Conservation (phyloP, 2,329 filamentous ascomycete genomes). For the Spiromastix sp. region DNA sequence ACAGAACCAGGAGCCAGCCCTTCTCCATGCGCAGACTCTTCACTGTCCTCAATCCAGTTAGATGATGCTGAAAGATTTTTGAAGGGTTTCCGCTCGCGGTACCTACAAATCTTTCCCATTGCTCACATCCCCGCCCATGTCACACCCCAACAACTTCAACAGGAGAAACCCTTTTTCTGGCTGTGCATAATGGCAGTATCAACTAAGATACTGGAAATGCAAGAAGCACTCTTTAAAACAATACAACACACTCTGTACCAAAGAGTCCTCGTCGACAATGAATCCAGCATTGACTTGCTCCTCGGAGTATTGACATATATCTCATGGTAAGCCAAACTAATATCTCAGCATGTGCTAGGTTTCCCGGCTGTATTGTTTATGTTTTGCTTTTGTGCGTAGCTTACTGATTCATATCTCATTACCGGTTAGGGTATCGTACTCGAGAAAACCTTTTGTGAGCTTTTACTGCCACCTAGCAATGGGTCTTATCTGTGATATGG, state of each 20-base stretch:
- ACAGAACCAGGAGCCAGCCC: background rate
- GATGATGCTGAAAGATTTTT: background rate
- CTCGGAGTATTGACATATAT: background rate
- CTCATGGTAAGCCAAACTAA: background rate
- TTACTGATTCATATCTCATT: background rate
- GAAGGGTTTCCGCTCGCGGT: background rate
- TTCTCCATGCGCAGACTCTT: background rate
- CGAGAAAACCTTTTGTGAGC: constrained; percentile 13
- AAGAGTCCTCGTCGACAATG: background rate
- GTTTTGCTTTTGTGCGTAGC: background rate
- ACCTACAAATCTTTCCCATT: constrained; percentile 21
- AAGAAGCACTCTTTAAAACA: constrained; percentile 7
- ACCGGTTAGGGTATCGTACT: background rate
- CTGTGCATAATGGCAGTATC: constrained; percentile 27
- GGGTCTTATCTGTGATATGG: constrained; percentile 16
- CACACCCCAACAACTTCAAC: constrained; percentile 19
- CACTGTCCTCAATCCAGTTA: background rate
- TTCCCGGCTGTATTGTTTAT: too few species aligned
- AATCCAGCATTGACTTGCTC: background rate
- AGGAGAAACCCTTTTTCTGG: constrained; percentile 30
- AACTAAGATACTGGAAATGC: constrained; percentile 14
- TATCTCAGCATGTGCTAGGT: too few species aligned
- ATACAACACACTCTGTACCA: background rate
- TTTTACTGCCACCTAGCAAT: constrained; percentile 15
- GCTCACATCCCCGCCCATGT: constrained; percentile 14